These are phyloP conservation scores for Penicillium sp. DNA, from an alignment of 2,329 filamentous ascomycete species.

Conservation along the genomic window DNA sequence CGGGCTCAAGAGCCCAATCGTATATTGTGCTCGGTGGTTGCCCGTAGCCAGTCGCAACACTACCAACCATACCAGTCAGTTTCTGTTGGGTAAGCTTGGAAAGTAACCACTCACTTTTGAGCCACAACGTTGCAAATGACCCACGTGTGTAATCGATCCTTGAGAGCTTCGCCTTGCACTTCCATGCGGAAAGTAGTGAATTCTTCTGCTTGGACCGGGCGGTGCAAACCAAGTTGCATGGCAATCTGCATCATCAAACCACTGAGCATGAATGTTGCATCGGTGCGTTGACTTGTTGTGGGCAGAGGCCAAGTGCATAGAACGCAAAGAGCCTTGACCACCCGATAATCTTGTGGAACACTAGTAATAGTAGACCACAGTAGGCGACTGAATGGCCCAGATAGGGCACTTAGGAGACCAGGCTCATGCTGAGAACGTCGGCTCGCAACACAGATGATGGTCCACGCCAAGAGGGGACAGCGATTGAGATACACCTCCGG, in stretches of 20 bases:
- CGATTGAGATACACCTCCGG: conserved; percentile 59
- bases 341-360: conserved; percentile 62
- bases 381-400: conserved; percentile 55
- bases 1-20: conserved; percentile 55
- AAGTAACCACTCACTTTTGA: conserved; percentile 53
- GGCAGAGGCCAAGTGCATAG: conserved; percentile 66
- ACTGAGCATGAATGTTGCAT: conserved; percentile 64
- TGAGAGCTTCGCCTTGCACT: conserved; percentile 60
- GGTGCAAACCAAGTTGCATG: conserved; percentile 64
- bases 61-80: conserved; percentile 28
- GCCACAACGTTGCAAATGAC: conserved; percentile 67
- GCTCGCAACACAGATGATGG: conserved; percentile 62
- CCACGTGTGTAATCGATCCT: conserved; percentile 66
- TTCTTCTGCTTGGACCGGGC: conserved; percentile 61
- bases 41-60: conserved; percentile 64
- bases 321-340: conserved; percentile 63
- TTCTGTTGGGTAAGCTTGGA: background rate
- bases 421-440: conserved; percentile 58
- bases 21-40: conserved; percentile 63
- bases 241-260: conserved; percentile 67
- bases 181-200: conserved; percentile 52
- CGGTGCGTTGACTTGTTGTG: conserved; percentile 60
- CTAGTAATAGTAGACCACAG: conserved; percentile 61
- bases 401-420: conserved; percentile 53
- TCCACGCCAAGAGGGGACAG: conserved; percentile 64